phyloP scores from a whole-genome alignment of 2,329 filamentous ascomycete genomes.

The Fusarium foetens region DNA sequence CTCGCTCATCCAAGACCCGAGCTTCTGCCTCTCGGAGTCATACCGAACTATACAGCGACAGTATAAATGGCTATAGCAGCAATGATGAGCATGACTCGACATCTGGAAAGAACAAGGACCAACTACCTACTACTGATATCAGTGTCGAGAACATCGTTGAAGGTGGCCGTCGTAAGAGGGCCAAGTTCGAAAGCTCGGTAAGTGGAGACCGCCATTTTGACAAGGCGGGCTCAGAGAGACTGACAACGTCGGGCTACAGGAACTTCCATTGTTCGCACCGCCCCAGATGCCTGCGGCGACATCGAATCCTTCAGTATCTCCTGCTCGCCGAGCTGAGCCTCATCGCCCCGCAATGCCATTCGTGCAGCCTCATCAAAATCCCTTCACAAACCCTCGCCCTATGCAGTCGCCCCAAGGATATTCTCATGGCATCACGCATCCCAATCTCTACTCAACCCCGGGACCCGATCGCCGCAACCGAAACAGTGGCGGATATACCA shows the following conservation, averaged over 20 bases:
- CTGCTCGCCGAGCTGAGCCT: slow-evolving; percentile 82
- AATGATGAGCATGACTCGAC: slow-evolving; percentile 83
- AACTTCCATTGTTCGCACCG: slow-evolving; percentile 93
- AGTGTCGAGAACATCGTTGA: slow-evolving; percentile 98
- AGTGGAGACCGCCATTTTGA: slow-evolving; percentile 55
- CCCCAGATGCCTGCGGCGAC: slow-evolving; percentile 91
- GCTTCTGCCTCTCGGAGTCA: slow-evolving; percentile 57
- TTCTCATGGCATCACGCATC: slow-evolving; percentile 58
- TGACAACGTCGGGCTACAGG: slow-evolving; percentile 65
- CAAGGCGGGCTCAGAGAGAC: slow-evolving; percentile 33
- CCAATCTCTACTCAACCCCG: slow-evolving; percentile 71
- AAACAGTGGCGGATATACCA: slow-evolving; percentile 67
- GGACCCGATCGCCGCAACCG: slow-evolving; percentile 72
- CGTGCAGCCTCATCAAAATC: slow-evolving; percentile 78
- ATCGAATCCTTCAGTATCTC: slow-evolving; percentile 98
- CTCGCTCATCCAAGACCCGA: slow-evolving; percentile 76
- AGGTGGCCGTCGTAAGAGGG: slow-evolving; percentile 92
- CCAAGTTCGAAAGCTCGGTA: slow-evolving; percentile 97
- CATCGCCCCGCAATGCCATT: slow-evolving; percentile 79
- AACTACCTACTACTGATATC: slow-evolving; percentile 94
- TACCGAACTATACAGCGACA: slow-evolving; percentile 72
- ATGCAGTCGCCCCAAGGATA: slow-evolving; percentile 89
- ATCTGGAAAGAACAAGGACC: slow-evolving; percentile 79
- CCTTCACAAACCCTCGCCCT: slow-evolving; percentile 79
- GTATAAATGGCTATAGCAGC: slow-evolving; percentile 82